Evolutionary conservation across 2,329 filamentous ascomycete species (phyloP), one percentile per base, ranked within the genome.

Genomic region (Cladophialophora psammophila): DNA sequence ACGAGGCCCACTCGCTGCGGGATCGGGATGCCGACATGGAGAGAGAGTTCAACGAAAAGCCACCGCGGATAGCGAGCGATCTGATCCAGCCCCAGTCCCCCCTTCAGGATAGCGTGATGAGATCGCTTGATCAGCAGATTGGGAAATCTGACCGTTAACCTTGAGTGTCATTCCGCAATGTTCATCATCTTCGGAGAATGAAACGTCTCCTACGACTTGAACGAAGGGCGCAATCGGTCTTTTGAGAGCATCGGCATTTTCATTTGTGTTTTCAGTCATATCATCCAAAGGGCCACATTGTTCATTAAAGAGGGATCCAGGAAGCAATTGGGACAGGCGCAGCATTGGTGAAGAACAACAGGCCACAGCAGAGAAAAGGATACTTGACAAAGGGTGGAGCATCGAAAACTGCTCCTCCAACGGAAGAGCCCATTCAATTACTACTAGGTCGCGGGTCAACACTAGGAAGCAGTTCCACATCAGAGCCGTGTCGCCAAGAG

Each of bases 31-130:
- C 26, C 5, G 34, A 20, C 31, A 18, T 34, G 56, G 54, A 31
- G 40, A 54, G 32, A 52, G 53, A 56, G 40, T 12, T 52, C 34
- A 56, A 13, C 13, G 20, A 65, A 40, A 71, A 67, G 50, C 69
- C 71, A 12, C 71, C 71, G 31, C 69, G 71, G 1, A 68, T 71
- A 50, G 69, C 57, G 13, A 72, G 71, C 56, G 71, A 71, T 56
- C n/a, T 72, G 59, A 70, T 72, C 35, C 69, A 69, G 48, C 63
- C 67, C 26, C 64, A 69, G 32, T 68, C 64, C 12, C 69, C 71
- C 6, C 45, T 67, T 18, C 57, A 54, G 31, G 68, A 66, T 12
- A 65, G 53, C 32, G 45, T 70, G 40, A 58, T 70, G 35, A 62
- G 60, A 12, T 68, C 68, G 36, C 20, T 70, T 13, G 38, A 68